These are phyloP conservation scores for Chytriomyces confervae DNA, from an alignment of 192 early-diverging fungal species.

Conservation along the genomic window DNA sequence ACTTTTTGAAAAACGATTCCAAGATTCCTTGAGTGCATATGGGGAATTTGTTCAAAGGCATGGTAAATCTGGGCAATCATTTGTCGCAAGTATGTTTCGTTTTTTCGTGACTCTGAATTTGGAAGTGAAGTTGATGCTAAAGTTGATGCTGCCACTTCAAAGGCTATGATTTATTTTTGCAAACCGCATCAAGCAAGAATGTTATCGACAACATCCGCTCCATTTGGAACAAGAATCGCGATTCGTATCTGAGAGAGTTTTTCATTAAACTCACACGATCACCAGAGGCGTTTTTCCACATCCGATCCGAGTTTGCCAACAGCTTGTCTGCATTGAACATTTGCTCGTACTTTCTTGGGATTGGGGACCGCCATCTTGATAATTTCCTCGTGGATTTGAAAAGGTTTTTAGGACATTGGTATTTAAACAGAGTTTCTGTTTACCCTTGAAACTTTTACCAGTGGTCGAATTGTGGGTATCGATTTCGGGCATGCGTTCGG, in stretches of 20 bases:
- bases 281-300: conserved; percentile 73
- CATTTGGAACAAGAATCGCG: conserved; percentile 45
- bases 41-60: conserved; percentile 54
- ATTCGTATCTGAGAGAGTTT: conserved; percentile 59
- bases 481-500: conserved; percentile 89
- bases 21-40: conserved; percentile 51
- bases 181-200: conserved; percentile 52
- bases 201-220: conserved; percentile 58
- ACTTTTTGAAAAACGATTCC: conserved; percentile 47
- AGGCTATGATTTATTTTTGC: conserved; percentile 67
- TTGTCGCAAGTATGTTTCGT: conserved; percentile 12
- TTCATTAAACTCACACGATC: conserved; percentile 67
- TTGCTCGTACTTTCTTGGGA: conserved; percentile 76
- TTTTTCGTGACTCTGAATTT: not conserved
- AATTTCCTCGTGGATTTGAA: conserved; percentile 76
- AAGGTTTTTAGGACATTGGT: conserved; percentile 28
- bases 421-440: conserved; percentile 15
- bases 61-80: conserved; percentile 40
- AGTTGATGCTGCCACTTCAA: not conserved
- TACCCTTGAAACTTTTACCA: conserved; percentile 14
- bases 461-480: conserved; percentile 72
- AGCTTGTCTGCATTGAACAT: conserved; percentile 73
- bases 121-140: no score
- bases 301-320: conserved; percentile 71
- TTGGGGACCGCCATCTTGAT: conserved; percentile 82